Conservation (phyloP, 2,329 filamentous ascomycete genomes). For the Penicillium verrucosum region DNA sequence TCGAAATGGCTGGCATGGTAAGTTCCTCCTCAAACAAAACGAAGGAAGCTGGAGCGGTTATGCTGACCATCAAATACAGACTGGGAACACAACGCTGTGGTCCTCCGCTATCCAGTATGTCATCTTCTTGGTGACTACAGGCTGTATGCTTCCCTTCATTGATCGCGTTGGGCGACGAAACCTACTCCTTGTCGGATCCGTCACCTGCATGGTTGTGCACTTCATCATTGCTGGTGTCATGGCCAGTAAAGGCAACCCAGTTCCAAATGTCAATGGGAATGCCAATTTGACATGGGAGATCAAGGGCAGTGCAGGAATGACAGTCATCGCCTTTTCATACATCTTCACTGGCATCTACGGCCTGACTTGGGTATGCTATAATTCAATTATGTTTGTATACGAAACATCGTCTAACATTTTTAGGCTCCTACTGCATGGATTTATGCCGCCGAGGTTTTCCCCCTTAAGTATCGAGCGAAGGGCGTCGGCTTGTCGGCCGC, state of each 20-base stretch:
- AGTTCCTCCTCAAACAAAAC: not conserved
- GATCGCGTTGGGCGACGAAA: conserved; percentile 50
- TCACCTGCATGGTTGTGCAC: conserved; percentile 49
- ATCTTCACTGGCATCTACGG: conserved; percentile 41
- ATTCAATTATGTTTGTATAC: not conserved
- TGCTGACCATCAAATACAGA: conserved; percentile 20
- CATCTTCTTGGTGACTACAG: conserved; percentile 55
- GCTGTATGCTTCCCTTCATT: conserved; percentile 49
- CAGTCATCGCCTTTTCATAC: conserved; percentile 64
- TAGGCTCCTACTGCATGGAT: conserved; percentile 55
- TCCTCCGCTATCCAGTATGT: conserved; percentile 58
- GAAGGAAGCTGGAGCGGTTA: too few species aligned
- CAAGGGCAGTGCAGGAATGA: conserved; percentile 50
- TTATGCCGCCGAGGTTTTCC: conserved; percentile 63
- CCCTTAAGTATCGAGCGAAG: conserved; percentile 62
- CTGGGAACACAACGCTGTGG: conserved; percentile 45
- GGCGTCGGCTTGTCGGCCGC: conserved; percentile 60
- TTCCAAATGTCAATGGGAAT: conserved; percentile 48
- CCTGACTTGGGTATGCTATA: conserved; percentile 43
- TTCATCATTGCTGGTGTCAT: conserved; percentile 55
- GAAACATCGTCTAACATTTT: not conserved
- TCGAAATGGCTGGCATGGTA: conserved; percentile 56
- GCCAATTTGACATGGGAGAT: conserved; percentile 48
- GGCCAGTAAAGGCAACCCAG: conserved; percentile 47
- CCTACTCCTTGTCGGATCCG: conserved; percentile 47